phyloP scores from a whole-genome alignment of 257 asterid species.

The Plantago ovata region DNA sequence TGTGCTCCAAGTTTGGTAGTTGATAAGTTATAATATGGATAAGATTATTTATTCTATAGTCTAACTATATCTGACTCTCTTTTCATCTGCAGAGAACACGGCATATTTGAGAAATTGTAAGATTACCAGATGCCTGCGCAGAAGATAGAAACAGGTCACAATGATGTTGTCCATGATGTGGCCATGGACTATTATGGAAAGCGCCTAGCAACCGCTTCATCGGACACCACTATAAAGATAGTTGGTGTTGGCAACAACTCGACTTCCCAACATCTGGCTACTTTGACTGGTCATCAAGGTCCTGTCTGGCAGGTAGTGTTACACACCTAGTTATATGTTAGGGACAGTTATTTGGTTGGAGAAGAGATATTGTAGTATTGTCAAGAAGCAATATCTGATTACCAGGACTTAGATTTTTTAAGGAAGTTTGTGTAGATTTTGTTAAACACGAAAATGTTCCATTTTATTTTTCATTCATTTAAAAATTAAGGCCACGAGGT shows the following conservation, averaged over 20 bases:
- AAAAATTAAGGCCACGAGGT: no score
- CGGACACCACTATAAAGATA: slow-evolving; percentile 76
- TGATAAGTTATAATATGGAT: no score
- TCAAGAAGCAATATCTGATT: no score
- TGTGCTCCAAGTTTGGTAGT: no score
- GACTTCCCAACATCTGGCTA: slow-evolving; percentile 76
- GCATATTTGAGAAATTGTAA: no score
- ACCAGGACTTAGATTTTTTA: no score
- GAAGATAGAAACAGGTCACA: slow-evolving; percentile 95
- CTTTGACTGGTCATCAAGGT: slow-evolving; percentile 78
- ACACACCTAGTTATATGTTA: neutral
- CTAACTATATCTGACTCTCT: no score
- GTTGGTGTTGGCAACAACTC: slow-evolving; percentile 65
- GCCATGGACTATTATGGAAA: slow-evolving; percentile 94
- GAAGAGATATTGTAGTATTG: neutral
- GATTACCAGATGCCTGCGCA: slow-evolving; percentile 65
- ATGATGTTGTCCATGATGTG: slow-evolving; percentile 78
- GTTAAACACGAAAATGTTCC: no score
- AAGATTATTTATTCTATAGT: no score
- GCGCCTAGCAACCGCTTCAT: slow-evolving; percentile 88
- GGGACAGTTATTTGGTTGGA: neutral
- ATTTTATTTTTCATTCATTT: no score
- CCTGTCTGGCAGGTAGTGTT: slow-evolving; percentile 72
- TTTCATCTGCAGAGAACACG: no score
- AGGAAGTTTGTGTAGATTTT: no score